These are phyloP conservation scores for Keithomyces neogunnii DNA, from an alignment of 2,329 filamentous ascomycete species.

Conservation along the genomic window DNA sequence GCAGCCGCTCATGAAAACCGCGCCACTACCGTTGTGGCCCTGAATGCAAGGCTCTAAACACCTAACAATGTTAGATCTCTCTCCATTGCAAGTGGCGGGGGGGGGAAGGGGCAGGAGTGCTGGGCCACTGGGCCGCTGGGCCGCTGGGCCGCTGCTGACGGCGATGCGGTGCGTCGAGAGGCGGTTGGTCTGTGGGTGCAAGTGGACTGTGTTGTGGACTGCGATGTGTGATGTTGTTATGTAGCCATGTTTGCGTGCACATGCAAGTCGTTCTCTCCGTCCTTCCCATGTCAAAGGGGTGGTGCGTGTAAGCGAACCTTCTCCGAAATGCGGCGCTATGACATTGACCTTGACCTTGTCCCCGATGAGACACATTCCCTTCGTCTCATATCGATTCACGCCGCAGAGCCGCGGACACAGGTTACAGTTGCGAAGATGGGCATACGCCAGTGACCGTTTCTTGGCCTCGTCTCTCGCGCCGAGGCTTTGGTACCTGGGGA, in stretches of 20 bases:
- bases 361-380: slow-evolving; percentile 71
- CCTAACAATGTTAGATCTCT: slow-evolving; percentile 1
- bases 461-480: slow-evolving; percentile 59
- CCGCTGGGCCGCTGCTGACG: too few species aligned
- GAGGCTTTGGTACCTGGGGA: slow-evolving; percentile 62
- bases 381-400: slow-evolving; percentile 73
- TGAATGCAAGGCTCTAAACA: slow-evolving; percentile 66
- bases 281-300: background rate
- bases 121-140: too few species aligned
- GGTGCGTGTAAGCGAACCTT: slow-evolving; percentile 37
- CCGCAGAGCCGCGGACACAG: slow-evolving; percentile 70
- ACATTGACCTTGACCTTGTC: slow-evolving; percentile 72
- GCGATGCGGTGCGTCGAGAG: too few species aligned
- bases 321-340: slow-evolving; percentile 78
- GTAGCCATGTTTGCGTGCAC: too few species aligned
- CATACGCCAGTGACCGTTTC: slow-evolving; percentile 67
- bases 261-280: background rate
- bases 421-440: slow-evolving; percentile 71
- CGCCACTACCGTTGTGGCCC: slow-evolving; percentile 70
- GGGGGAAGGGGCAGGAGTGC: too few species aligned
- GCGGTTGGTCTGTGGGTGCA: too few species aligned
- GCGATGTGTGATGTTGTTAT: too few species aligned
- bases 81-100: background rate
- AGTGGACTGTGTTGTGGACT: too few species aligned
- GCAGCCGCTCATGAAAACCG: slow-evolving; percentile 72